Base-by-base conservation (phyloP, 495 filamentous ascomycete genomes). In the Neurospora cerealis region DNA sequence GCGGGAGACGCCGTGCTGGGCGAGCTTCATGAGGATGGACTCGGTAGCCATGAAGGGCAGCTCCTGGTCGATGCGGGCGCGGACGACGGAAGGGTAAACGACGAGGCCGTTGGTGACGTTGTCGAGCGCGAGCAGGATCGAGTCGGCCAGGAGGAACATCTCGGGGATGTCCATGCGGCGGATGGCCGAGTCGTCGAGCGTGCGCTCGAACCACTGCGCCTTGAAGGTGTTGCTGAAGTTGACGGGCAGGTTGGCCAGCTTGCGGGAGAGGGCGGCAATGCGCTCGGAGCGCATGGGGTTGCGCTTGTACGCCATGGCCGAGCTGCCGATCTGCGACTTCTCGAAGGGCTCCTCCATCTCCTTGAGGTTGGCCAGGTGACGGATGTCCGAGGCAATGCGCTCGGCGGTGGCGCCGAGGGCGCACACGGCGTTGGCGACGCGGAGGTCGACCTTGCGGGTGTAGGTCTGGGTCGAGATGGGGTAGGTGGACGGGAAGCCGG, bases 311-410 rank as follows among this genome's bases (percentile, higher is more conserved):
- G 94, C 94, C 93, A 92, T 82, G 69, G 81, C 80, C 1, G 79
- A 82, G 71, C 76, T 77, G 28, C 89, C 90, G 46, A 93, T 93
- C 77, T 93, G 92, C 74, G 87, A 85, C 74, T 88, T 91, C 83
- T 97, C 95, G 72, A 96, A 96, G 2, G 95, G 95, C 85, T 97
- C 95, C 81, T 98, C 94, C 75, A 97, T 85, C 83, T 96, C 90
- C 81, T 85, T 85, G 39, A 78, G 74, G 70, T 80, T 77, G 4
- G 92, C 92, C n/a, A 96, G 84, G 78, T 93, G 92, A 38, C 94
- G 87, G 74, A 97, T 93, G 78, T 95, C 93, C 76, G 86, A 73
- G 44, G 78, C 77, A 72, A 95, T 93, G 60, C 87, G 78, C 84
- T 95, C 88, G 71, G 89, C 92, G 5, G 93, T 97, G 15, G 93